A percentile compares a stretch with the other conserved stretches of the same genome.
Evolutionary conservation across 2,329 filamentous ascomycete genomes (phyloP).

Genomic region (Arachnomyces sp.): DNA sequence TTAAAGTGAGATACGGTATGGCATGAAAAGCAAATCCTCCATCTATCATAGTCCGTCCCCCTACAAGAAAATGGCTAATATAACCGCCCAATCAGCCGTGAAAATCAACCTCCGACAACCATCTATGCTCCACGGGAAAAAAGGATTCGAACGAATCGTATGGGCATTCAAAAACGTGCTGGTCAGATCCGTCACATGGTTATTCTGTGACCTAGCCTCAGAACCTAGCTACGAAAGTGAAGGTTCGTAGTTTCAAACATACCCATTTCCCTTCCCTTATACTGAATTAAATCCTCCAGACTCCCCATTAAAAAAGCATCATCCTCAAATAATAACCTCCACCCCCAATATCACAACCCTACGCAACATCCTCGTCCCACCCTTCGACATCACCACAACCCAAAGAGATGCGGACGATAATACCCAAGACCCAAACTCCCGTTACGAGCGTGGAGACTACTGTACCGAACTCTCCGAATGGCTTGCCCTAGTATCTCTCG

Average conservation of each 20-base stretch:
- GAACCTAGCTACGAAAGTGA: conserved; percentile 22
- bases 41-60: not conserved
- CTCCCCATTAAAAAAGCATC: conserved; percentile 28
- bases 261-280: not conserved
- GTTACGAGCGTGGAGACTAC: conserved; percentile 53
- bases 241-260: conserved; percentile 32
- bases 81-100: too few relatives aligned
- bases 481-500: conserved; percentile 49
- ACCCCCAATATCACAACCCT: conserved; percentile 18
- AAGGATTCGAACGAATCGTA: conserved; percentile 68
- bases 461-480: conserved; percentile 49
- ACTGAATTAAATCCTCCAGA: conserved; percentile 12
- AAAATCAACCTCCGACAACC: conserved; percentile 66
- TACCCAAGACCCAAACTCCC: conserved; percentile 35
- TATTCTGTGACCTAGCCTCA: conserved; percentile 59
- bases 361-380: conserved; percentile 23
- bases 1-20: conserved; percentile 67
- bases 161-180: conserved; percentile 76
- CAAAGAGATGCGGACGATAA: conserved; percentile 7
- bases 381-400: conserved; percentile 1
- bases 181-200: conserved; percentile 60
- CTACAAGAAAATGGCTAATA: too few relatives aligned
- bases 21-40: too few relatives aligned
- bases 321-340: conserved; percentile 30
- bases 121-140: conserved; percentile 76